Base-by-base conservation (phyloP, 768 basidiomycete genomes). In the Cubamyces lactineus region DNA sequence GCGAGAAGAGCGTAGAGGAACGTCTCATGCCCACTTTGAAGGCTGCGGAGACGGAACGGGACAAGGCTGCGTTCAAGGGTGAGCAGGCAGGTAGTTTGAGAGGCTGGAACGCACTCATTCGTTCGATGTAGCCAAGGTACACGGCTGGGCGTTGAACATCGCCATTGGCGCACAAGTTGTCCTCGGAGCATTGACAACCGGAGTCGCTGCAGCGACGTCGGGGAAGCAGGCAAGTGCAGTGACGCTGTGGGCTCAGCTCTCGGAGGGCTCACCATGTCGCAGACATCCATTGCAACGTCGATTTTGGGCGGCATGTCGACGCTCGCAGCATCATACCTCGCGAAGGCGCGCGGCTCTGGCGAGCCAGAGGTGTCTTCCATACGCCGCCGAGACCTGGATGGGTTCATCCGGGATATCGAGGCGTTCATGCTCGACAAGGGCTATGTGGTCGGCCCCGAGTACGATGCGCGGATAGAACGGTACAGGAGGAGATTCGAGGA, bases 321-420 rank as follows among this genome's bases (percentile, higher is more conserved):
- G 0, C 21, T 91, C 19, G 80, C 86, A 15, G 88, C 89, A 17
- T 86, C 88, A 1, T 91, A 87, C 71, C 78, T 92, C 24, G 90
- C 89, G 3, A 84, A 86, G 13, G 79, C 82, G 24, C 83, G 88
- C 26, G 87, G 88, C 12, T 85, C 87, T 0, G 82, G 83, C 40
- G 89, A 91, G 66, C 90, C 90, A 1, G 87, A 91, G 62, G 53
- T 80, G n/a, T 88, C 87, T 0, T 76, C 79, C 30, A 70, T 75
- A 3, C 81, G 84, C 12, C 78, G 77, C 4, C 84, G 86, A 63
- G 86, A 87, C 59, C 77, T 91, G 1, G 85, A 89, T 23, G 80
- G 85, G 21, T 92, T 85, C 65, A 74, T 91, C 24, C 85, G 89
- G 26, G 86, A 89, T 64, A 78, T 79, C 40, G 69, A 79, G 46